Base-by-base conservation (phyloP, 495 filamentous ascomycete genomes). In the Cercophora scortea region DNA sequence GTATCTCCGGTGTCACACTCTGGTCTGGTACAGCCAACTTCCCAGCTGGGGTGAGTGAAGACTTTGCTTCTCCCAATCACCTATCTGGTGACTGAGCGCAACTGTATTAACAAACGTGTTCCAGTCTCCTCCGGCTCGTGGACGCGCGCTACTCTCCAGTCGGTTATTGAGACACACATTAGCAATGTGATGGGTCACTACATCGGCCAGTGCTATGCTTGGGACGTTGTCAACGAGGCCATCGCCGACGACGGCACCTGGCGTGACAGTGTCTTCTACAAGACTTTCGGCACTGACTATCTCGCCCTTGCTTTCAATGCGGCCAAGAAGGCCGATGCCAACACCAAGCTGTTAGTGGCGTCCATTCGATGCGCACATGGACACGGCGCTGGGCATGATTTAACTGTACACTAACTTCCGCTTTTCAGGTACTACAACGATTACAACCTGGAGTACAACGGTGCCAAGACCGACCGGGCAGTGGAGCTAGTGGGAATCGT, bases 391-490 rank as follows among this genome's bases (percentile, higher is more conserved):
- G n/a, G n/a, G n/a, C 13, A 12, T 49, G 13, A 7, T n/a, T 16
- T 13, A 71, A 79, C 56, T 70, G 70, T 5, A 55, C 56, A 7
- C 38, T 40, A 8, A 45, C 68, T 66, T 16, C 79, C 78, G 62
- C 74, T 81, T 35, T 16, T 5, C 40, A 61, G 57, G 18, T 88
- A 85, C 72, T 84, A 86, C 71, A 88, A 88, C 68, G 81, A 85
- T 70, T 85, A 83, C 70, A 79, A 79, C 62, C 77, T 85, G 56
- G 81, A 84, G 63, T 69, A 67, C 57, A 68, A 73, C 40, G 70
- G 72, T 25, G 58, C 69, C 59, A 84, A 85, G 65, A 67, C 74
- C 17, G 54, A 62, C 43, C 61, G 59, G 9, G 70, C 77, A 17
- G 56, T 78, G 17, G 52, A 67, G 32, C 60, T 84, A 39, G 74